Evolutionary conservation across 2,329 filamentous ascomycete genomes (phyloP), one percentile per base, ranked within the genome.

Genomic region (Coniosporium tulheliwenetii): DNA sequence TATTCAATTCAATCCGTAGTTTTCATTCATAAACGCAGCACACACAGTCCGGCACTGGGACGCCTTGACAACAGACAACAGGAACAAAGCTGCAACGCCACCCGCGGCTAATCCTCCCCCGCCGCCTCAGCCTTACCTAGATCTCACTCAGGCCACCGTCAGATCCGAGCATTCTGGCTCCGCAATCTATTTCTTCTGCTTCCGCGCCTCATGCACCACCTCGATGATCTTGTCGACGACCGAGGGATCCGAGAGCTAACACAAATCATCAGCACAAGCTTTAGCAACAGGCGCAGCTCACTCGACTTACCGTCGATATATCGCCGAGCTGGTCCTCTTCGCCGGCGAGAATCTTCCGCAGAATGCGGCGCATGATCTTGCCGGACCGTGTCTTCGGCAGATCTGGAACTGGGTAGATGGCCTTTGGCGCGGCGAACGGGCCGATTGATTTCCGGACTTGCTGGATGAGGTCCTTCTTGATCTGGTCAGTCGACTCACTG

Each of bases 381-480:
- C 91, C 91, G 51, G 84, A 93, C 52, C 91, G 75, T 32, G 91
- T 98, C 78, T 98, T 96, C 54, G 91, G 91, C 48, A 98, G 74
- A 59, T 98, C 91, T 2, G 86, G 81, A 36, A 98, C 83, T 41
- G 93, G 76, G 59, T 79, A 91, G 47, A 98, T 80, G 14, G 81
- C 82, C 71, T 96, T 98, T 48, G 91, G 91, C 30, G 91, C 87
- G 3, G 91, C 91, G 58, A 98, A 98, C 3, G 91, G 91, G 10
- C 91, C 91, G 57, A 98, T 98, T 50, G 85, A 93, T 73, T 93
- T 93, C 57, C 91, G 82, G 48, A 96, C 91, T 64, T 96, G 91
- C 61, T 93, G 71, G 52, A 93, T 77, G 47, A 96, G 75, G 57
- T 96, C 91, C 66, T 96, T 96, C 64, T 84, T 83, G 41, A 94